These are phyloP conservation scores for Podaxis pistillaris DNA, from an alignment of 768 basidiomycete genomes.

Conservation along the genomic window DNA sequence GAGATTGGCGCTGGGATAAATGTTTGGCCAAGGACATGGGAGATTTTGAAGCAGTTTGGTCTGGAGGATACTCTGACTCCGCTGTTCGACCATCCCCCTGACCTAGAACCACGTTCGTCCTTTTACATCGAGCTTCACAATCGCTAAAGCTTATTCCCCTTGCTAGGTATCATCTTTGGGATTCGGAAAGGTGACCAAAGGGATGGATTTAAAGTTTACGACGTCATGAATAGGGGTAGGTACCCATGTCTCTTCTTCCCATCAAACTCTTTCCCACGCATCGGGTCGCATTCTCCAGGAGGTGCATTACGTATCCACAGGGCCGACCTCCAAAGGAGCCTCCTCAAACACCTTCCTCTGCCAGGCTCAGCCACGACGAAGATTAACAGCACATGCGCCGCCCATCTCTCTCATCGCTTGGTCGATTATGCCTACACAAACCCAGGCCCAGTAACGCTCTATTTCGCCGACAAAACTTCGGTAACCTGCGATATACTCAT, in stretches of 20 bases:
- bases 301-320: slow-evolving; percentile 35
- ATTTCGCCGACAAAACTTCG: slow-evolving; percentile 25
- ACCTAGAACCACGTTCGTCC: slow-evolving; percentile 15
- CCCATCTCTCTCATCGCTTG: slow-evolving; percentile 40
- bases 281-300: slow-evolving; percentile 17
- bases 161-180: slow-evolving; percentile 5
- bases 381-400: slow-evolving; percentile 12
- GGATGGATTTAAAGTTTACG: slow-evolving; percentile 27
- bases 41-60: slow-evolving; percentile 17
- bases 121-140: background rate
- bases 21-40: slow-evolving; percentile 27
- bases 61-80: slow-evolving; percentile 14
- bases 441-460: slow-evolving; percentile 5
- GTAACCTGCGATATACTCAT: slow-evolving; percentile 34
- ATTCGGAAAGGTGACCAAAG: slow-evolving; percentile 33
- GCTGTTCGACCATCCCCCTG: slow-evolving; percentile 15
- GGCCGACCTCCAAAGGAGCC: slow-evolving; percentile 41
- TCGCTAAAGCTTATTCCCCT: background rate
- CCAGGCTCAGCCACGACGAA: background rate
- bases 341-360: slow-evolving; percentile 35
- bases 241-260: background rate
- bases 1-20: slow-evolving; percentile 46
- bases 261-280: background rate
- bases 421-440: slow-evolving; percentile 32
- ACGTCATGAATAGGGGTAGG: slow-evolving; percentile 24